Evolutionary conservation across 1,284 basidiomycete species (phyloP).

Genomic region (Leccinum olivaceoglutinosum): DNA sequence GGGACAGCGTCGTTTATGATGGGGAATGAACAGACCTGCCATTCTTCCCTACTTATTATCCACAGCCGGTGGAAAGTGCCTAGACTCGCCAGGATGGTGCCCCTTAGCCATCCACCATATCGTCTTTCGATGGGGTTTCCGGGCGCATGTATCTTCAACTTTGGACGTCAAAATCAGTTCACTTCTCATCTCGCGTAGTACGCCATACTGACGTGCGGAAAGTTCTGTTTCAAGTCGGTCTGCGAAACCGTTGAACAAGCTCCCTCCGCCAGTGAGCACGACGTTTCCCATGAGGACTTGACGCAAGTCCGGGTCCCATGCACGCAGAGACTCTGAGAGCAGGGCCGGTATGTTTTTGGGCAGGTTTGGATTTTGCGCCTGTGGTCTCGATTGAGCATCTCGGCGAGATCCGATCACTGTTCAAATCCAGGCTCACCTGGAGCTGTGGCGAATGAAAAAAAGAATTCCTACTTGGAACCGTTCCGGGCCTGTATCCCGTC

Average conservation of each 20-base stretch:
- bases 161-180: slow-evolving; percentile 10
- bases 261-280: slow-evolving; percentile 91
- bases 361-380: slow-evolving; percentile 64
- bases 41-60: slow-evolving; percentile 84
- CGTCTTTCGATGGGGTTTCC: slow-evolving; percentile 84
- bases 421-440: slow-evolving; percentile 46
- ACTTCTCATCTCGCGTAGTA: not conserved
- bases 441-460: slow-evolving; percentile 80
- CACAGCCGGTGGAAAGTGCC: slow-evolving; percentile 96
- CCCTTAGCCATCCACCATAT: slow-evolving; percentile 90
- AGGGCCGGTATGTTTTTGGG: slow-evolving; percentile 78
- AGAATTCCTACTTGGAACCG: slow-evolving; percentile 67
- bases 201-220: slow-evolving; percentile 58
- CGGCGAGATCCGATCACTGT: not conserved
- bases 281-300: slow-evolving; percentile 89
- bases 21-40: slow-evolving; percentile 57
- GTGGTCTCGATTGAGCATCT: slow-evolving; percentile 10
- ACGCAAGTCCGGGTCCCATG: slow-evolving; percentile 89
- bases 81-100: slow-evolving; percentile 86
- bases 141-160: slow-evolving; percentile 85
- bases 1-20: not conserved
- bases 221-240: slow-evolving; percentile 86
- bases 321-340: slow-evolving; percentile 74
- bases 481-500: slow-evolving; percentile 85
- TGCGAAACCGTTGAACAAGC: slow-evolving; percentile 79